Base-by-base conservation (phyloP, 2,329 filamentous ascomycete genomes). In the Sodiomyces alkalinus region DNA sequence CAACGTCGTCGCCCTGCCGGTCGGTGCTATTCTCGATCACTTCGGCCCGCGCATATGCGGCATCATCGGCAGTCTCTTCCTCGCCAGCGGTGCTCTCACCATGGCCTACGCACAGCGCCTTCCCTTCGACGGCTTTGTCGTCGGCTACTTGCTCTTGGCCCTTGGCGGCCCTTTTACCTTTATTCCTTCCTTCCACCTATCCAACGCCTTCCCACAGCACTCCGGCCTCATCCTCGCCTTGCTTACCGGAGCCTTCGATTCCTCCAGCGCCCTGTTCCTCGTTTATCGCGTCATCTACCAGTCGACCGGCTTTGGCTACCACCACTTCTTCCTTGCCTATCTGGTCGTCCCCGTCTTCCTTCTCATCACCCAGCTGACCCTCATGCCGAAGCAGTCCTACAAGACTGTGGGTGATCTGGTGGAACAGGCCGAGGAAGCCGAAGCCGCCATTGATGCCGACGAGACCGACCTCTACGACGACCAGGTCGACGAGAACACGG, bases 331-430 rank as follows among this genome's bases (percentile, higher is more conserved):
- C 49, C 53, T 80, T 3, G 44, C 52, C 9, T 92, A 90, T 43
- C 64, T 90, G 11, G 39, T 68, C 12, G 77, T 90, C 1, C 82
- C 82, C 0, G 46, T 61, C 3, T 58, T 73, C 30, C 81, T 90
- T 29, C 43, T 75, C 10, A 30, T 74, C 17, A 60, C 69, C 12
- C 80, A 90, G 51, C 42, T 87, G 16, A 64, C 72, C 22, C 42
- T 87, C 39, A 76, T 92, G 62, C 82, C 82, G 1, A 58, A 56
- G 11, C 71, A 75, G 37, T 83, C 77, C 2, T 90, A 90, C 59
- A 86, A 90, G 52, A 87, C 80, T 0, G 71, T 86, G 1, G 80
- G 82, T 25, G 83, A 94, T 50, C 65, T 93, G 21, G 74, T 90
- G 5, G 68, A 74, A 32, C 68, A 82, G 44, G 75, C 73, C 11